Conservation (phyloP, 768 basidiomycete species). For the Russula sp. region DNA sequence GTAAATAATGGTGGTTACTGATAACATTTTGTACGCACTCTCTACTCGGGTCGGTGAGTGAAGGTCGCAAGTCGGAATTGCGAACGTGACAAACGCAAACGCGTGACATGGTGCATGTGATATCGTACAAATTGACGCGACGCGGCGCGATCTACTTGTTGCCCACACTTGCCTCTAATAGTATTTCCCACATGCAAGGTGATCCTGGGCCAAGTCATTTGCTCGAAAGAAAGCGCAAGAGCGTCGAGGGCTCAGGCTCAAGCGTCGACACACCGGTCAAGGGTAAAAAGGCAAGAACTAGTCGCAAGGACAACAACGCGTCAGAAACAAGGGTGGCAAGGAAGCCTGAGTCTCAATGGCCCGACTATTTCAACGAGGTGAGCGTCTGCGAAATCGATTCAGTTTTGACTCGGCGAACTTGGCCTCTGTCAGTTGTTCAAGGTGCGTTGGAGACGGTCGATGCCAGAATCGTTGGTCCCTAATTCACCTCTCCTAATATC, state of each 20-base stretch:
- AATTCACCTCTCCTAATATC: background rate
- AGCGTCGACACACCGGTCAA: background rate
- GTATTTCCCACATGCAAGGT: background rate
- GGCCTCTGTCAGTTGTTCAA: constrained; percentile 12
- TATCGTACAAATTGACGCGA: background rate
- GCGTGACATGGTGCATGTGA: background rate
- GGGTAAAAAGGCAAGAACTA: background rate
- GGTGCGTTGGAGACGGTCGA: background rate
- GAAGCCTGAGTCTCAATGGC: constrained; percentile 38
- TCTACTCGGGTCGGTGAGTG: too few species aligned
- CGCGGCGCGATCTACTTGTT: too few species aligned
- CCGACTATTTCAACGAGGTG: constrained; percentile 54
- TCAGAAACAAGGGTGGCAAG: background rate
- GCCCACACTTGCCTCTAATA: too few species aligned
- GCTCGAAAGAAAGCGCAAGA: constrained; percentile 1
- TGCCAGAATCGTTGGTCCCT: too few species aligned
- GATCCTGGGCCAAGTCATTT: background rate
- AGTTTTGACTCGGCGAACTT: background rate
- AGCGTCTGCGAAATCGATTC: constrained; percentile 23
- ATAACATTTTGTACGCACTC: background rate
- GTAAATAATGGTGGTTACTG: background rate
- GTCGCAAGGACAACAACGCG: background rate
- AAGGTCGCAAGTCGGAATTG: too few species aligned
- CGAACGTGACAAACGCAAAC: too few species aligned
- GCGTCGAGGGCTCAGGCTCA: background rate